A percentile compares a stretch with the other conserved stretches of the same genome.
Conservation (phyloP, 345 rosid species). For the Camelina neglecta region DNA sequence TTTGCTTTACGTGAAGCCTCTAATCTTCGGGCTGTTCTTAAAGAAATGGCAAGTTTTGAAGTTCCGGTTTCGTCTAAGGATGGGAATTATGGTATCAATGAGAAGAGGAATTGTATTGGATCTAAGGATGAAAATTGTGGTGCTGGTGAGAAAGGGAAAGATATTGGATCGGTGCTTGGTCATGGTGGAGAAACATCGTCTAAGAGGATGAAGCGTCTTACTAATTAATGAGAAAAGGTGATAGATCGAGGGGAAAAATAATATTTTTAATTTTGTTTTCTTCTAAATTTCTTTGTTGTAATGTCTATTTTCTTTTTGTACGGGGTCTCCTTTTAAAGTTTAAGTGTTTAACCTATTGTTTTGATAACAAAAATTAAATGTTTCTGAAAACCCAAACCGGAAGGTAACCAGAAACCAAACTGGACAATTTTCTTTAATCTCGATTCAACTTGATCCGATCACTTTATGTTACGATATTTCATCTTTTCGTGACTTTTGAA, state of each 20-base stretch:
- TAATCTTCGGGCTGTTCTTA: conserved; percentile 12
- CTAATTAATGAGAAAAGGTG: neutral
- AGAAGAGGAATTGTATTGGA: conserved; percentile 7
- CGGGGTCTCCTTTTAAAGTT: neutral
- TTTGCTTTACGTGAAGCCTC: neutral
- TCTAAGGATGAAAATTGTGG: neutral
- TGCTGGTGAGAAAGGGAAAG: conserved; percentile 22
- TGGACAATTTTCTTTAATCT: too few relatives aligned
- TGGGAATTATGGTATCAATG: neutral
- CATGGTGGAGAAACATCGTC: conserved; percentile 12
- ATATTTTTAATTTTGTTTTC: too few relatives aligned
- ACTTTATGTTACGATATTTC: too few relatives aligned
- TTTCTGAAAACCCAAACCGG: neutral
- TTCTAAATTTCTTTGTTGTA: neutral
- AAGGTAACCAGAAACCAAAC: too few relatives aligned
- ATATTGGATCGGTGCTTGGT: neutral
- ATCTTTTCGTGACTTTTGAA: too few relatives aligned
- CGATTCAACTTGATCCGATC: too few relatives aligned
- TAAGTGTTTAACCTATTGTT: neutral
- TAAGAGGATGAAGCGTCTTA: conserved; percentile 2
- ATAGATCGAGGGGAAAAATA: too few relatives aligned
- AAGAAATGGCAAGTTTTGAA: conserved; percentile 7
- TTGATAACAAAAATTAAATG: too few relatives aligned
- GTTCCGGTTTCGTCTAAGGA: neutral
- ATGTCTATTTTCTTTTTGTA: neutral